A percentile compares a stretch with the other conserved stretches of the same genome.
Conservation (phyloP, 768 basidiomycete species). For the Podaxis sp. region DNA sequence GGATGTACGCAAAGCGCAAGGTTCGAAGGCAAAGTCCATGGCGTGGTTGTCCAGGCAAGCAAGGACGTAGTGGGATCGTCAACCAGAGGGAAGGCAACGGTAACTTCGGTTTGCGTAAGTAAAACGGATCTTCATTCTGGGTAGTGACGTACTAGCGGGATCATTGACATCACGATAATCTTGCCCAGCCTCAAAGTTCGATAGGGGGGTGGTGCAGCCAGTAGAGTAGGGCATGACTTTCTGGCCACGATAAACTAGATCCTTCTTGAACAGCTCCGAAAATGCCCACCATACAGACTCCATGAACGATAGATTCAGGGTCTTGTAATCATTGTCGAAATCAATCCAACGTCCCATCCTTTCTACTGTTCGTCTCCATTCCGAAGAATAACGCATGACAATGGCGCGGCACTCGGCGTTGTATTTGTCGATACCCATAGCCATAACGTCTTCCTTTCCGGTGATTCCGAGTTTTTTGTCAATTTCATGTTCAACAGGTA, state of each 20-base stretch:
- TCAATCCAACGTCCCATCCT: conserved; percentile 99
- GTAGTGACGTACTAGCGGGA: conserved; percentile 67
- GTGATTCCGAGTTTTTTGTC: conserved; percentile 95
- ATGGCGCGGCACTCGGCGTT: conserved; percentile 96
- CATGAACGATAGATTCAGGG: conserved; percentile 91
- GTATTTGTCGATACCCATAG: conserved; percentile 96
- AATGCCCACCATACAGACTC: conserved; percentile 99
- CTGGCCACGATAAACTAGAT: conserved; percentile 88
- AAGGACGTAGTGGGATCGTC: conserved; percentile 90
- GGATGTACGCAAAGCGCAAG: conserved; percentile 95
- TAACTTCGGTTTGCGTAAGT: conserved; percentile 49
- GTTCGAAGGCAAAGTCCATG: conserved; percentile 97
- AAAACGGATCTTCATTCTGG: not conserved
- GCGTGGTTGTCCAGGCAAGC: conserved; percentile 98
- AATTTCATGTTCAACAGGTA: conserved; percentile 99
- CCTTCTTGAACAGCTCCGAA: conserved; percentile 88
- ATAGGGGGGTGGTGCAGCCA: conserved; percentile 92
- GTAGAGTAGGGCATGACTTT: conserved; percentile 99
- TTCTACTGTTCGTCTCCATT: conserved; percentile 95
- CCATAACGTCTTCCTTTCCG: conserved; percentile 89
- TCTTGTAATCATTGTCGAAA: conserved; percentile 99
- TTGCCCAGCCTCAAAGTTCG: conserved; percentile 95
- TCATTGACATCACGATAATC: conserved; percentile 93
- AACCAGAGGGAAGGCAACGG: conserved; percentile 88
- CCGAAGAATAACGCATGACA: conserved; percentile 94